Base-by-base conservation (phyloP, 805 yeast genomes). In the Nakazawaea pomicola region DNA sequence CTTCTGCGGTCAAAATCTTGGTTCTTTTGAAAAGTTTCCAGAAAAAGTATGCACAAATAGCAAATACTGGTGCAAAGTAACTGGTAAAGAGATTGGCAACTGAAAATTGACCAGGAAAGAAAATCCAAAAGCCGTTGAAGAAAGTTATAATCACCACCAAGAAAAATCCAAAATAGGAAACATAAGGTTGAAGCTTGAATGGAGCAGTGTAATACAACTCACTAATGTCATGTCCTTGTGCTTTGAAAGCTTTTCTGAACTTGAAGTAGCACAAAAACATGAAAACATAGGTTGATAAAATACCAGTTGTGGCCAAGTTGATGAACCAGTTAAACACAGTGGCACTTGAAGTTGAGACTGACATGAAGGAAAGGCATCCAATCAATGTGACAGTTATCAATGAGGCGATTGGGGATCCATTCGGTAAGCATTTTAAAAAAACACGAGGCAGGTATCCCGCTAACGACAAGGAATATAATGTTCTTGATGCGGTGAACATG, bases 321-420 rank as follows among this genome's bases (percentile, higher is more conserved):
- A 83, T 74, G 38, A 85, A 66, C 90, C 91, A 85, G 52, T 68
- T 70, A 46, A 85, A 68, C 3, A 84, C 93, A 2, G 71, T 70
- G 12, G 77, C 74, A 19, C 90, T 72, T 23, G 72, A 65, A 33
- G 70, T 65, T 19, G 79, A 70, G 43, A 80, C 57, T 54, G 83
- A 72, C 48, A 72, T 55, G 46, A 69, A 71, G 3, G 74, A 65
- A 4, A 72, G 50, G 28, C 67, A 58, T 2, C 74, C 67, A 68
- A 74, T 69, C 28, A 56, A 47, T 29, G 69, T 52, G 1, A 72
- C 61, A 1, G 67, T 50, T 25, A 64, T 43, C 9, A 72, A 72
- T 46, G 75, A 67, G 52, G 58, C 68, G 29, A 71, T 58, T 5
- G 76, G 77, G 28, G 70, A 66, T 39, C 77, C 77, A 15, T 60